phyloP scores from a whole-genome alignment of 2,329 filamentous ascomycete genomes.

The Bipolaris bicolor region DNA sequence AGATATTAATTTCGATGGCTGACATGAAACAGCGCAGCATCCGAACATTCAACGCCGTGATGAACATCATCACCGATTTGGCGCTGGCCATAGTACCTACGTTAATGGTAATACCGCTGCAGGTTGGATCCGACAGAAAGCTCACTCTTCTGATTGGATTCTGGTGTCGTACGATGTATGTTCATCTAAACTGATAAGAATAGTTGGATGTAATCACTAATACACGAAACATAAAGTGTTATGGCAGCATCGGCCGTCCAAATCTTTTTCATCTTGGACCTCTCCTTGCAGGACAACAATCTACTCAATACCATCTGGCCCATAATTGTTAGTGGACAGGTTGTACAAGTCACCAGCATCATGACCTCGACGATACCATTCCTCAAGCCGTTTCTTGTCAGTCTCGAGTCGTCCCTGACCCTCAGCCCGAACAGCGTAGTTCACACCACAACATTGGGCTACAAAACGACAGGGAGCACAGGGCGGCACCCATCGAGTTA shows the following conservation, averaged over 20 bases:
- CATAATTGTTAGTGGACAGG: constrained; percentile 9
- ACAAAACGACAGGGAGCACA: not conserved
- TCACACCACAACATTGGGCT: not conserved
- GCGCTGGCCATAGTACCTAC: constrained; percentile 4
- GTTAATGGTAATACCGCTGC: constrained; percentile 4
- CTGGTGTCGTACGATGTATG: constrained; percentile 3
- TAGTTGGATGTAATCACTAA: not conserved
- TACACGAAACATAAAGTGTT: not conserved
- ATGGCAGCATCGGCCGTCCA: not conserved
- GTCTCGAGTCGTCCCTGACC: constrained; percentile 12
- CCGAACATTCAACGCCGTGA: constrained; percentile 5
- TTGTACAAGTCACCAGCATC: constrained; percentile 11
- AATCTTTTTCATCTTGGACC: not conserved
- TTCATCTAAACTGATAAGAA: not conserved
- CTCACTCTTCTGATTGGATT: not conserved
- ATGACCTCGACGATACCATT: constrained; percentile 13
- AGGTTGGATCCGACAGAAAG: not conserved
- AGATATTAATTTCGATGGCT: not conserved
- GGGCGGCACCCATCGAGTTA: not conserved
- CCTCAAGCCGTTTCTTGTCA: constrained; percentile 15
- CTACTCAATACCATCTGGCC: constrained; percentile 13
- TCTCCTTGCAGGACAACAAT: not conserved
- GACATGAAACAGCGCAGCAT: not conserved
- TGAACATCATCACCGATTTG: constrained; percentile 11
- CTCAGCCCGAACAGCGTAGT: not conserved